Evolutionary conservation across 1,284 basidiomycete species (phyloP), one percentile per base, ranked within the genome.

Genomic region (Cryptococcus deneoformans): DNA sequence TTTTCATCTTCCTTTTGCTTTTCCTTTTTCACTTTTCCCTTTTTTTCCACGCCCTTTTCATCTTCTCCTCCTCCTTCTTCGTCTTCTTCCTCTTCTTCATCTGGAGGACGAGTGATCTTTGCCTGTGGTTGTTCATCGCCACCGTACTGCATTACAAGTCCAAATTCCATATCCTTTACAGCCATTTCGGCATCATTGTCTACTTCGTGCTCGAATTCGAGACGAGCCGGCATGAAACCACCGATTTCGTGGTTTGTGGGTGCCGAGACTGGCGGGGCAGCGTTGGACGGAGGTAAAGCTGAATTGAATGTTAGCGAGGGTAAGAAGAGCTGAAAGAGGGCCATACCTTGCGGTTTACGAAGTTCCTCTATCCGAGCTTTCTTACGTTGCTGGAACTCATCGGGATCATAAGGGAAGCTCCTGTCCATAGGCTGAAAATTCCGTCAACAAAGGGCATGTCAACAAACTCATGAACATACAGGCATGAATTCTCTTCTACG

Each of bases 91-190:
- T 64, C 67, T 14, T 71, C 69, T 34, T 67, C 71, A 46, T 63
- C 65, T 8, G 67, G 56, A 6, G 68, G 62, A 20, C 51, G 46
- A 2, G 70, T 70, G 24, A 73, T 59, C 11, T 72, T 72, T 10
- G 79, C 77, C 58, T 83, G 81, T 46, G 90, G 90, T 70, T 84
- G 82, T 46, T 87, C 81, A 68, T 90, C 91, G 1, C 95, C 95
- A 3, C 90, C 93, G 73, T 86, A 96, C 48, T 87, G 83, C 42
- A 86, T 82, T 58, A 92, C 91, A 9, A 91, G 80, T 2, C 92
- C 95, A 69, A 98, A 98, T 73, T 98, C 94, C 65, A 99, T 83
- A 72, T 99, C 93, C 78, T 98, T 99, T 64, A 98, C 88, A 1
- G 92, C 79, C 70, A 94, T 87, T 72, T 99, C 95, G 0, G 95